Evolutionary conservation across 495 filamentous ascomycete genomes (phyloP), one percentile per base, ranked within the genome.

Genomic region (Aspergillus affinis): DNA sequence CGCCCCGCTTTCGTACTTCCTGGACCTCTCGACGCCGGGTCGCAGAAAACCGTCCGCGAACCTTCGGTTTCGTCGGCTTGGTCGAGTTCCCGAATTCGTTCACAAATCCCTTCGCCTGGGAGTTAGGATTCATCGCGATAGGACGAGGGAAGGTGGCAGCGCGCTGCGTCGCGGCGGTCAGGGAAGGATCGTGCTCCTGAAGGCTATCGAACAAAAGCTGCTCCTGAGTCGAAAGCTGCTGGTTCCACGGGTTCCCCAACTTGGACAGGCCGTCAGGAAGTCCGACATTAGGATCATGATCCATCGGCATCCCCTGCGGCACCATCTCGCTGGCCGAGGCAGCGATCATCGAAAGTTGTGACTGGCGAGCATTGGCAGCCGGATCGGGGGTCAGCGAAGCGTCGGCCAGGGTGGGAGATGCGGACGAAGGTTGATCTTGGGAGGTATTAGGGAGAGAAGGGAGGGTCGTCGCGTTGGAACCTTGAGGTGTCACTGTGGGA

Each of bases 1-100:
- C 91, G 20, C 91, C 91, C 26, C 84, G 81, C 65, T 91, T 90
- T 26, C 91, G 82, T 29, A 94, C 85, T 65, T 88, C 86, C 65
- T 91, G 88, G 4, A 96, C 90, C 69, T 96, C 88, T 65, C 86
- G 86, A 51, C 91, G 82, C 55, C 91, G 75, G 4, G 74, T 76
- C 7, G 86, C 80, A 46, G 84, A 81, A 67, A 94, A 96, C 32
- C 86, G 79, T 0, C 88, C 86, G 17, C 91, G 84, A 6, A 83
- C 78, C 63, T 86, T 88, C 32, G 78, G 82, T 57, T 83, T 83
- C 7, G 63, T 63, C 32, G 79, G 70, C 69, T 82, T 81, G 61
- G 78, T 76, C 12, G 79, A 79, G 59, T 78, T 78, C 2, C 78
- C 81, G 69, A 80, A 84, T 58, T 86, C 84, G 48, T 84, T 78